phyloP scores from a whole-genome alignment of 2,329 filamentous ascomycete genomes.

The Trichoderma sp. region DNA sequence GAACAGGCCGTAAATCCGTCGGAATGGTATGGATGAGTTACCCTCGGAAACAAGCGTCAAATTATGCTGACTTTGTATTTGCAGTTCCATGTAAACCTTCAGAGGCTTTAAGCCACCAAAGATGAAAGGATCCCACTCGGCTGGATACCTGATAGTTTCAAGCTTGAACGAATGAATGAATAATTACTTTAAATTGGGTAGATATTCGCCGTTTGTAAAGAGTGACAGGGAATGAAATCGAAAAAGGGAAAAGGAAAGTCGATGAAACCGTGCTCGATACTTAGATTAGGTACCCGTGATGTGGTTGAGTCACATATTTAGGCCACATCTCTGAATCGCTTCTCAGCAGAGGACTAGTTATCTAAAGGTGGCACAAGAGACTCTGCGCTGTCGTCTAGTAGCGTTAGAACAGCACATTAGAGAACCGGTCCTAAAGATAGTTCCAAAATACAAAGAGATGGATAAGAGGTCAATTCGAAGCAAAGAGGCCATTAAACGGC shows the following conservation, averaged over 20 bases:
- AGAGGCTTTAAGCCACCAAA: conserved; percentile 10
- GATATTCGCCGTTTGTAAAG: not conserved
- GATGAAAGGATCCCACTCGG: not conserved
- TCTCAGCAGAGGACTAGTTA: not conserved
- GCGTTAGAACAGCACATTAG: not conserved
- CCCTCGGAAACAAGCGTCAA: not conserved
- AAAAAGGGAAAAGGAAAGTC: not conserved
- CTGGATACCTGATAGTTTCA: not conserved
- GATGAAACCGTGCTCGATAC: not conserved
- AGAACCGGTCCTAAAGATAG: not conserved
- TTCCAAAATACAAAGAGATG: not conserved
- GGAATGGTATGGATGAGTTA: conserved; percentile 29
- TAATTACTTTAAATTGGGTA: not conserved
- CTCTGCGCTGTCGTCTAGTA: not conserved
- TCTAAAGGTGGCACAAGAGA: not conserved
- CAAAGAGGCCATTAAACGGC: not conserved
- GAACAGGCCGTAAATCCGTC: conserved; percentile 30
- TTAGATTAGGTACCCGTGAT: not conserved
- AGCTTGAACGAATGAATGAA: not conserved
- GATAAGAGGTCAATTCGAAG: not conserved
- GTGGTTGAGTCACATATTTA: not conserved
- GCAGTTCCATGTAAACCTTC: conserved; percentile 31
- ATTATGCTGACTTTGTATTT: not conserved
- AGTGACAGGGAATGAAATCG: not conserved
- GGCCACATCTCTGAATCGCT: not conserved